These are phyloP conservation scores for Besnoitia besnoiti DNA, from an alignment of 169 alveolate species.

Conservation along the genomic window DNA sequence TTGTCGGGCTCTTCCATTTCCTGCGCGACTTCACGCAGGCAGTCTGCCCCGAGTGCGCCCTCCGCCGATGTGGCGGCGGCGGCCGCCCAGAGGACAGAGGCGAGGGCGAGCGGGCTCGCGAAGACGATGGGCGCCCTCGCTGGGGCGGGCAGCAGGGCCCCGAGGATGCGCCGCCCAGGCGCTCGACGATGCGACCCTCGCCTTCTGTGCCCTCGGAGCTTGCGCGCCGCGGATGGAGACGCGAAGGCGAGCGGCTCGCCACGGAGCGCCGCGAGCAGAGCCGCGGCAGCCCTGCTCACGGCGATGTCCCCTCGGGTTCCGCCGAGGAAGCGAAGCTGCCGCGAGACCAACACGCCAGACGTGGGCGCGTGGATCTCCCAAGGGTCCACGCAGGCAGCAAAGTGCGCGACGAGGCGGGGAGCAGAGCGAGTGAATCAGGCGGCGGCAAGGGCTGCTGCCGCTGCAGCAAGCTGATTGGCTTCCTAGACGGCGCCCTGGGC, in stretches of 20 bases:
- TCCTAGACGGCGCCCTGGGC: slow-evolving; percentile 85
- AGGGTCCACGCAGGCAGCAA: background rate
- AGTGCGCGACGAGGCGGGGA: background rate
- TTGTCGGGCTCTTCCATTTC: slow-evolving; percentile 83
- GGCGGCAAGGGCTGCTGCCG: slow-evolving; percentile 45
- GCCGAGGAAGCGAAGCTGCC: no score
- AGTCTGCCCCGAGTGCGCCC: background rate
- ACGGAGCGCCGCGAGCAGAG: no score
- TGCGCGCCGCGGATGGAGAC: background rate
- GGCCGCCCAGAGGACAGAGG: background rate
- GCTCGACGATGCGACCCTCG: background rate
- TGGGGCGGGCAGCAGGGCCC: background rate
- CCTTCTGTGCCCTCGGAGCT: background rate
- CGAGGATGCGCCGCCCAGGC: background rate
- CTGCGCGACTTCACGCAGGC: slow-evolving; percentile 72
- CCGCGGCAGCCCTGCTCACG: background rate
- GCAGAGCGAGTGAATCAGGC: background rate
- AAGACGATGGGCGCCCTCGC: background rate
- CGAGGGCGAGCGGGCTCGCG: background rate
- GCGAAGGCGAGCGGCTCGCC: background rate
- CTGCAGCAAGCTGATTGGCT: slow-evolving; percentile 80
- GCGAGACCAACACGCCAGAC: no score
- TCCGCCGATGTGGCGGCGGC: background rate
- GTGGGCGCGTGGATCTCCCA: no score
- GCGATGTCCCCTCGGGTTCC: background rate